These are phyloP conservation scores for Pleurotus tuoliensis DNA, from an alignment of 768 basidiomycete species.

Conservation along the genomic window DNA sequence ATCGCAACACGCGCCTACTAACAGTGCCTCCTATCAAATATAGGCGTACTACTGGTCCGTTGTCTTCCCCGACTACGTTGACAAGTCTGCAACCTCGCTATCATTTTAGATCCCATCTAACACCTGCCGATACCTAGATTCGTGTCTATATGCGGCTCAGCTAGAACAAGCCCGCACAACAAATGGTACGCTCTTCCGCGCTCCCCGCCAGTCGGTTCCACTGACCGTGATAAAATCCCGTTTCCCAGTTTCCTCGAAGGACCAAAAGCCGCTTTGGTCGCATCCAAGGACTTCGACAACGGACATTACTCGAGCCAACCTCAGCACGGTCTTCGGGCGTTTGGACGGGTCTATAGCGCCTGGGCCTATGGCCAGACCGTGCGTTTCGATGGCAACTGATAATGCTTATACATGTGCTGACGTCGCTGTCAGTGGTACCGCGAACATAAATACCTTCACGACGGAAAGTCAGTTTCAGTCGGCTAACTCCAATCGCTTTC, in stretches of 20 bases:
- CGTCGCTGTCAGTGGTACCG: constrained; percentile 46
- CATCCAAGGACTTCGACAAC: constrained; percentile 51
- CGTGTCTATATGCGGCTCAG: constrained; percentile 48
- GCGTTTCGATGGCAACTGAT: constrained; percentile 11
- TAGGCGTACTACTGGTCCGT: constrained; percentile 57
- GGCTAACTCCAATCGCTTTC: too few species aligned
- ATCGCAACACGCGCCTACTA: neutral
- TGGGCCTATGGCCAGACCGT: constrained; percentile 60
- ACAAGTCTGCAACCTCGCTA: constrained; percentile 29
- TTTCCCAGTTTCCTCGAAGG: constrained; percentile 52
- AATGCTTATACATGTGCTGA: neutral
- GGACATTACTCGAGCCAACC: constrained; percentile 49
- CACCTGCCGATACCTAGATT: constrained; percentile 31
- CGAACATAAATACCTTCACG: constrained; percentile 38
- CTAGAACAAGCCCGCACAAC: constrained; percentile 52
- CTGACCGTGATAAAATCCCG: neutral
- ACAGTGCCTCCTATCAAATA: neutral
- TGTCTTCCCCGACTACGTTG: constrained; percentile 50
- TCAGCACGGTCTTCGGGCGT: constrained; percentile 49
- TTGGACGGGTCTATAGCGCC: constrained; percentile 51
- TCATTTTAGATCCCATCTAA: neutral
- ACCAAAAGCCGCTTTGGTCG: constrained; percentile 48
- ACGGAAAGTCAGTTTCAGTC: constrained; percentile 29
- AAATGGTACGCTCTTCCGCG: constrained; percentile 34
- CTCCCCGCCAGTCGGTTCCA: neutral